Evolutionary conservation across 2,329 filamentous ascomycete genomes (phyloP).

Genomic region (Ambrosiella xylebori): DNA sequence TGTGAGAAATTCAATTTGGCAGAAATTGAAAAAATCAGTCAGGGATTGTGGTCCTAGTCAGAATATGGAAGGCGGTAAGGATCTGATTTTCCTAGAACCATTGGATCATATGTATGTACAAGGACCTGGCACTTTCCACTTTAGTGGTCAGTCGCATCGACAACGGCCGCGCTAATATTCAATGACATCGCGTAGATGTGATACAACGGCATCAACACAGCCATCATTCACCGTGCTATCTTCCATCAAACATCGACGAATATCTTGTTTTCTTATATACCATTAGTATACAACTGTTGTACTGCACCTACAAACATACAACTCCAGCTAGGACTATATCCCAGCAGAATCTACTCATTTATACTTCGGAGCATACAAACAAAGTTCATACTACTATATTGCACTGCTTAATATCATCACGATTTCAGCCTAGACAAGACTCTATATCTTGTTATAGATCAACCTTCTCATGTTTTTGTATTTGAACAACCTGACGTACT

Average conservation of each 20-base stretch:
- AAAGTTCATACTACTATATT: too few species aligned
- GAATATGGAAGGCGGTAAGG: conserved; percentile 3
- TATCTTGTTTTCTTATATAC: too few species aligned
- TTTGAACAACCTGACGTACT: neutral
- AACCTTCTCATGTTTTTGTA: neutral
- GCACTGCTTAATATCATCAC: too few species aligned
- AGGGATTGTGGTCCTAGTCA: neutral
- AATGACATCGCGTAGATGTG: neutral
- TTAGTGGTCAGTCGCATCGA: neutral
- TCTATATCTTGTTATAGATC: neutral
- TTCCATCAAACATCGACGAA: too few species aligned
- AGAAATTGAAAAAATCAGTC: neutral
- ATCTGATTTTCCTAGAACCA: neutral
- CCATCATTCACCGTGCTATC: too few species aligned
- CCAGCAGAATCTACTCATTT: too few species aligned
- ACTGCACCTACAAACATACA: too few species aligned
- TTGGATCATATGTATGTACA: neutral
- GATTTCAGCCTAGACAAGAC: too few species aligned
- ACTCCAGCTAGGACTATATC: too few species aligned
- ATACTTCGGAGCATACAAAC: too few species aligned
- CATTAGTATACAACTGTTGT: too few species aligned
- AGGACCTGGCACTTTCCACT: neutral
- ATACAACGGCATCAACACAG: neutral
- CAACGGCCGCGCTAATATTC: neutral
- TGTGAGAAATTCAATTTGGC: neutral